These are phyloP conservation scores for Candida sanyaensis DNA, from an alignment of 1,139 yeast genomes.

Conservation along the genomic window DNA sequence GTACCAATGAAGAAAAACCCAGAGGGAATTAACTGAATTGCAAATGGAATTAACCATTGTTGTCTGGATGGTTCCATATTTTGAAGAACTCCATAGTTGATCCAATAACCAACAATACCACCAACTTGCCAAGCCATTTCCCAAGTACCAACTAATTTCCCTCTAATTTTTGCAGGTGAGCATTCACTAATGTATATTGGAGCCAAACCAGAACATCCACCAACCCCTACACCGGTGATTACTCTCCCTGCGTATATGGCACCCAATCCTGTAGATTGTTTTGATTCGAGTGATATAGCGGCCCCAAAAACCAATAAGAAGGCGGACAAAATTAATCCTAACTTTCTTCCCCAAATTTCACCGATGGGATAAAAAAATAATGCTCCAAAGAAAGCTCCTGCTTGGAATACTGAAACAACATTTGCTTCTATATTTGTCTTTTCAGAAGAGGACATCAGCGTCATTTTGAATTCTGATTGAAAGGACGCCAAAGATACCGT, in stretches of 20 bases:
- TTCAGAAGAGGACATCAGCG: slow-evolving; percentile 17
- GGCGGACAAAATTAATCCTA: slow-evolving; percentile 29
- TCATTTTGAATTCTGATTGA: slow-evolving; percentile 27
- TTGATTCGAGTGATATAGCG: slow-evolving; percentile 31
- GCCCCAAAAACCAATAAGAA: slow-evolving; percentile 46
- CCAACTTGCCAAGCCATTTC: slow-evolving; percentile 56
- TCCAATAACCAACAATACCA: slow-evolving; percentile 47
- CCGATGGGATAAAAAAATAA: slow-evolving; percentile 31
- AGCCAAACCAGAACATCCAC: slow-evolving; percentile 35
- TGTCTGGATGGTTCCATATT: slow-evolving; percentile 15
- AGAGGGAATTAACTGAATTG: slow-evolving; percentile 45
- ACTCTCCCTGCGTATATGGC: slow-evolving; percentile 40
- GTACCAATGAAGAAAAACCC: slow-evolving; percentile 42
- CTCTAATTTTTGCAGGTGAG: slow-evolving; percentile 32
- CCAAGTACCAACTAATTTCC: slow-evolving; percentile 47
- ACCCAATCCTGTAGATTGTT: slow-evolving; percentile 26
- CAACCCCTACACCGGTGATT: slow-evolving; percentile 36
- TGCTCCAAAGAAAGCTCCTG: slow-evolving; percentile 37
- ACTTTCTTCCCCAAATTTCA: slow-evolving; percentile 26
- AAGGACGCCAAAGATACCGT: slow-evolving; percentile 30
- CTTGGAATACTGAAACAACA: slow-evolving; percentile 38
- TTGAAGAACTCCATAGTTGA: slow-evolving; percentile 38
- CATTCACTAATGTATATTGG: slow-evolving; percentile 36
- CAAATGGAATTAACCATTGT: slow-evolving; percentile 42
- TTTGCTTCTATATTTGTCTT: slow-evolving; percentile 23